Percentiles rank a stretch among this genome's conserved stretches.
Evolutionary conservation across 192 early-diverging fungal species (phyloP).

Genomic region (Linderina pennispora): DNA sequence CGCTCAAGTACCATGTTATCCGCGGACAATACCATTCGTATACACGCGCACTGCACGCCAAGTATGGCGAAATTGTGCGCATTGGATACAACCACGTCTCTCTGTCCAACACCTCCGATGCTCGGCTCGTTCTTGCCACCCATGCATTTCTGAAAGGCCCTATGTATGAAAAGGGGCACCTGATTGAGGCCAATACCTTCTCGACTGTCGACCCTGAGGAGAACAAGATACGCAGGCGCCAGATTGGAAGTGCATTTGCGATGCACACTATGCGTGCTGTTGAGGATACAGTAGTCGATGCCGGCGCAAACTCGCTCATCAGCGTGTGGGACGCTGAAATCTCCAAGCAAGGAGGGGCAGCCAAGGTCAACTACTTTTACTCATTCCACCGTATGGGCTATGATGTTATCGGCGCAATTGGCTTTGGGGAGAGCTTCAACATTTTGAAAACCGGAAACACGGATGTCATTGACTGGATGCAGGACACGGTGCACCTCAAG

Average conservation of each 20-base stretch:
- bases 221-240: not conserved
- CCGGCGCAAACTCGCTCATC: not conserved
- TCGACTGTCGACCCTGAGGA: not conserved
- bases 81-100: not conserved
- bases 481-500: constrained; percentile 2
- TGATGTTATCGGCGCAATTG: constrained; percentile 34
- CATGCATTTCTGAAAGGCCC: not conserved
- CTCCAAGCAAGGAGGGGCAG: not conserved
- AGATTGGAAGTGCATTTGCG: not conserved
- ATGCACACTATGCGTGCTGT: not conserved
- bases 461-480: constrained; percentile 12
- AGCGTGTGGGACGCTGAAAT: not conserved
- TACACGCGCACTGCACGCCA: not conserved
- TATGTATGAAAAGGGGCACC: not conserved
- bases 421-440: constrained; percentile 25
- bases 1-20: not conserved
- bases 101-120: not conserved
- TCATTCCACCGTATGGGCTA: constrained; percentile 24
- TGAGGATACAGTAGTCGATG: not conserved
- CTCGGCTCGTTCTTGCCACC: not conserved
- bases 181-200: not conserved
- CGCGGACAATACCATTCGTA: not conserved
- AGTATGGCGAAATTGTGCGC: not conserved
- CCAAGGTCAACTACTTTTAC: constrained; percentile 2
- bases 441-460: constrained; percentile 6